phyloP scores from a whole-genome alignment of 1,139 yeast genomes.

The Casaregolazyma suthepensis region DNA sequence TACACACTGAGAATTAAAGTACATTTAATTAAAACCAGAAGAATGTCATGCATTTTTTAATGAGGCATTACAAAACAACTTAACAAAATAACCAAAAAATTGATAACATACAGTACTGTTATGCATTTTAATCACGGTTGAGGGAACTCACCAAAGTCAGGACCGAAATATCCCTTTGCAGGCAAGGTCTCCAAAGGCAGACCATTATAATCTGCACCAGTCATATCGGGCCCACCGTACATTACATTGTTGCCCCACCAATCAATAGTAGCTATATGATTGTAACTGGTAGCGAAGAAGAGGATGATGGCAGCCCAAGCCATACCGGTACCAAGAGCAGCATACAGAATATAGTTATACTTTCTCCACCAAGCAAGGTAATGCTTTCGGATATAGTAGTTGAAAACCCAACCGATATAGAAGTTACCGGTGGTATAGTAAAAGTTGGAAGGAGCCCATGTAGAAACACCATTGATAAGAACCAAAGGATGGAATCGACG shows the following conservation, averaged over 20 bases:
- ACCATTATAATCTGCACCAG: slow-evolving; percentile 36
- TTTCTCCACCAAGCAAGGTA: slow-evolving; percentile 44
- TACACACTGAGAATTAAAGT: neutral
- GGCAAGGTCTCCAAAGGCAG: slow-evolving; percentile 35
- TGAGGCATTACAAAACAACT: neutral
- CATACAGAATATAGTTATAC: slow-evolving; percentile 46
- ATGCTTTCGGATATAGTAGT: slow-evolving; percentile 45
- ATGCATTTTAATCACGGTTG: slow-evolving; percentile 3
- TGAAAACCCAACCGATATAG: slow-evolving; percentile 45
- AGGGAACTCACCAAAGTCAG: slow-evolving; percentile 24
- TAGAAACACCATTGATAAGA: slow-evolving; percentile 41
- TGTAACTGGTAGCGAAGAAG: slow-evolving; percentile 49
- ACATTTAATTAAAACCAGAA: neutral
- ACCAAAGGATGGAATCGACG: slow-evolving; percentile 42
- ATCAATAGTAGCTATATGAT: slow-evolving; percentile 32
- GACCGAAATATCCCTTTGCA: slow-evolving; percentile 45
- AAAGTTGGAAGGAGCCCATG: slow-evolving; percentile 47
- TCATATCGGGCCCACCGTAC: slow-evolving; percentile 38
- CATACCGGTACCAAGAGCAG: slow-evolving; percentile 52
- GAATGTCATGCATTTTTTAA: neutral
- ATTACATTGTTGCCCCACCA: slow-evolving; percentile 59
- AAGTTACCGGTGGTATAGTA: slow-evolving; percentile 47
- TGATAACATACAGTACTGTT: neutral
- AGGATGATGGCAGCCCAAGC: slow-evolving; percentile 36
- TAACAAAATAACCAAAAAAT: neutral